A percentile compares a stretch with the other conserved stretches of the same genome.
Conservation (phyloP, 1,139 yeast species). For the Taphrina pruni region DNA sequence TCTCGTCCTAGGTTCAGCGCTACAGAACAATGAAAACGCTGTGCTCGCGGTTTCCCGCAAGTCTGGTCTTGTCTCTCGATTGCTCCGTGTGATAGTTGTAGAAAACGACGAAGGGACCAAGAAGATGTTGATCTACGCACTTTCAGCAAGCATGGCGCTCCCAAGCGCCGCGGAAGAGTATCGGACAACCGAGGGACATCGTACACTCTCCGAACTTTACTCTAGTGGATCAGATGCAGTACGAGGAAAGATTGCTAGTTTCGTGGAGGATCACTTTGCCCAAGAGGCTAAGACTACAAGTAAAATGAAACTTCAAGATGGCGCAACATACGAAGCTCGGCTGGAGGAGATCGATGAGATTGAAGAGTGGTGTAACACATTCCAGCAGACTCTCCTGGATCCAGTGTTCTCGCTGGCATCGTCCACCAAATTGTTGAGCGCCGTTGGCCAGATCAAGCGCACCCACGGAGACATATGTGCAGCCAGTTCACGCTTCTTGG, state of each 20-base stretch:
- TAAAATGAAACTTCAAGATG: conserved; percentile 13
- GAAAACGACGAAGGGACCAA: conserved; percentile 44
- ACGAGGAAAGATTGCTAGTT: conserved; percentile 45
- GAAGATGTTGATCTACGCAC: conserved; percentile 49
- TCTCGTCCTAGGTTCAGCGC: conserved; percentile 52
- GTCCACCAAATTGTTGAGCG: conserved; percentile 47
- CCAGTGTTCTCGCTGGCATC: conserved; percentile 34
- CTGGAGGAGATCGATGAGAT: conserved; percentile 10
- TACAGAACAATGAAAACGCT: conserved; percentile 78
- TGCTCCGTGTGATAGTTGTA: conserved; percentile 44
- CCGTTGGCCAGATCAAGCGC: conserved; percentile 49
- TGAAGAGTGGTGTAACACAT: conserved; percentile 29
- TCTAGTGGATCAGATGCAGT: conserved; percentile 40
- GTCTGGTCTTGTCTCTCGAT: conserved; percentile 42
- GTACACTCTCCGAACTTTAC: conserved; percentile 39
- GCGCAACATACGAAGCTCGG: background rate
- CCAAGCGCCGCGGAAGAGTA: conserved; percentile 43
- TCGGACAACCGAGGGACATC: conserved; percentile 43
- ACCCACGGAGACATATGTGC: conserved; percentile 45
- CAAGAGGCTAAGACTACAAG: conserved; percentile 14
- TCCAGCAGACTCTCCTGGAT: conserved; percentile 24
- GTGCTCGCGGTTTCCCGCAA: conserved; percentile 49
- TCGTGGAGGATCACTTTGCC: conserved; percentile 46
- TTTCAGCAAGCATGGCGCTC: conserved; percentile 50
- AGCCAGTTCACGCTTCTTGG: conserved; percentile 54